phyloP scores from a whole-genome alignment of 108 stramenopile species.

The Mayamaea pseudoterrestris region DNA sequence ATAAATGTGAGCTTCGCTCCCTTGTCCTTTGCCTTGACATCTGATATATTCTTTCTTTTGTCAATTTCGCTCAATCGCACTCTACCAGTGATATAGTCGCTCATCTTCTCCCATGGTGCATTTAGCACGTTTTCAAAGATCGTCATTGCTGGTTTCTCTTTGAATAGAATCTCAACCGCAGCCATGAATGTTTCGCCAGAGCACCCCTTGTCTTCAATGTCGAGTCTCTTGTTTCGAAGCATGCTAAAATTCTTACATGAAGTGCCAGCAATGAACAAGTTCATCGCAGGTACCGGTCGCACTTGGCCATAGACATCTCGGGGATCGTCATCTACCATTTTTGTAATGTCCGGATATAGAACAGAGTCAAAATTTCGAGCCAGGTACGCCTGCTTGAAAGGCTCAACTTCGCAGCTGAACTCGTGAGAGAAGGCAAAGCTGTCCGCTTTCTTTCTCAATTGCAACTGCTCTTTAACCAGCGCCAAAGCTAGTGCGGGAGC shows the following conservation, averaged over 20 bases:
- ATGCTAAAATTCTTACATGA: constrained; percentile 43
- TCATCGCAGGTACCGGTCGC: constrained; percentile 17
- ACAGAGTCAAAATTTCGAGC: constrained; percentile 33
- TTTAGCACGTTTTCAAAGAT: constrained; percentile 33
- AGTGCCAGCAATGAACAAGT: constrained; percentile 51
- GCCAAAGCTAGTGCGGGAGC: constrained; percentile 39
- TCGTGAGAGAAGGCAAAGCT: constrained; percentile 16
- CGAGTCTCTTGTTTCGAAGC: constrained; percentile 12
- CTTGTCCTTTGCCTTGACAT: too few species aligned
- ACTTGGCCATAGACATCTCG: constrained; percentile 19
- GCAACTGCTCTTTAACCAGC: constrained; percentile 28
- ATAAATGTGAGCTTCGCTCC: constrained; percentile 13
- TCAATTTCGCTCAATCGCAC: constrained; percentile 23
- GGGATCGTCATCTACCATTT: constrained; percentile 12
- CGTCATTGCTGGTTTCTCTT: too few species aligned
- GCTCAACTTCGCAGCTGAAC: constrained; percentile 53
- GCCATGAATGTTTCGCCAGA: constrained; percentile 45
- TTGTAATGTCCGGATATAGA: constrained; percentile 41
- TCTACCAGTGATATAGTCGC: constrained; percentile 37
- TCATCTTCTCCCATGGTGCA: constrained; percentile 40
- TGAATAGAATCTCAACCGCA: too few species aligned
- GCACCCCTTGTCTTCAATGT: constrained; percentile 44
- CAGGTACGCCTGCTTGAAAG: constrained; percentile 57
- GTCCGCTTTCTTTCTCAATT: constrained; percentile 5
- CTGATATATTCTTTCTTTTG: background rate